Base-by-base conservation (phyloP, 768 basidiomycete species). In the Scleroderma bovista region DNA sequence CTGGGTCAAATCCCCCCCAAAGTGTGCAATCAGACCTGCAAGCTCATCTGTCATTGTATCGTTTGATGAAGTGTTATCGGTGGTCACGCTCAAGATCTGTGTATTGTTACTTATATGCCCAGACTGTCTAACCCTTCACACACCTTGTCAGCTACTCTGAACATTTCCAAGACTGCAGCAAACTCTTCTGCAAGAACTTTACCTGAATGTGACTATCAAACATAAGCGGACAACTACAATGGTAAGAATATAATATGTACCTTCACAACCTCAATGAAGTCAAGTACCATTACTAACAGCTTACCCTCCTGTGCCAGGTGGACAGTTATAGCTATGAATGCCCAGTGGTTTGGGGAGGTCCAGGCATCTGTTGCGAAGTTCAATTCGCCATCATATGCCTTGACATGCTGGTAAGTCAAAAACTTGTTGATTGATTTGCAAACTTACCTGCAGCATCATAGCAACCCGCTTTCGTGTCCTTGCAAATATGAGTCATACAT, bases 191-290 rank as follows among this genome's bases (percentile, higher is more conserved):
- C 29, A 15, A 39, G 36, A 26, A 7, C 41, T 15, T 23, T 29
- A 8, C 47, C 47, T 9, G 37, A 22, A 20, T 48, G 47, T 20
- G 36, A 48, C 47, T 48, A 33, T 15, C 32, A 33, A 8, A 33
- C 32, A 15, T 15, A 8, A 33, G 22, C 10, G 22, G 22, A 19
- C 8, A 17, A 29, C 19, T 36, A 26, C 26, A 32, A 29, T 7
- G 19, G 32, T 33, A 33, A 33, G 32, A 33, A 33, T 33, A 8
- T 33, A 15, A 8, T 15, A 47, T 48, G 23, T 54, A 60, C 54
- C 56, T 52, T 49, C 0, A 66, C 51, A 1, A 75, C 65, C 51
- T 75, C 70, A 10, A 72, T 56, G 2, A 76, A 43, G 40, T 75
- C 71, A 0, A 75, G 57, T 0, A 70, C 33, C 2, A 72, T 56